Percentiles rank a stretch among this genome's conserved stretches.
Conservation (phyloP, 768 basidiomycete species). For the Amanita inopinata region DNA sequence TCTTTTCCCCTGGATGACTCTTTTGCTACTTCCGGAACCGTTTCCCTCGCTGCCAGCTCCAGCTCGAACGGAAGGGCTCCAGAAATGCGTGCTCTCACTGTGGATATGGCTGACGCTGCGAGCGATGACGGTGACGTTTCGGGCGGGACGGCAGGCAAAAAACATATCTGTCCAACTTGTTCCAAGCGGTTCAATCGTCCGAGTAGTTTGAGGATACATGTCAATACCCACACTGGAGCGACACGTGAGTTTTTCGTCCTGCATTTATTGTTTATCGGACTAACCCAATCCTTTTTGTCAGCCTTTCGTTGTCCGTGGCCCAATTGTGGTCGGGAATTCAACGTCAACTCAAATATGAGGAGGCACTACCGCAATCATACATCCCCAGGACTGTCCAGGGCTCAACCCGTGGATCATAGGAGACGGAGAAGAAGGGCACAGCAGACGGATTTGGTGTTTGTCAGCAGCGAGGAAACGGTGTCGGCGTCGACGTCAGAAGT, state of each 20-base stretch:
- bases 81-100: not conserved
- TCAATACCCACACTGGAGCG: slow-evolving; percentile 60
- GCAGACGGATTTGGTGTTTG: slow-evolving; percentile 11
- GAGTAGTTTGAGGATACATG: slow-evolving; percentile 55
- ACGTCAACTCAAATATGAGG: slow-evolving; percentile 81
- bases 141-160: slow-evolving; percentile 24
- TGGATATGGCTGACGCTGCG: slow-evolving; percentile 2
- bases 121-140: slow-evolving; percentile 8
- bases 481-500: not conserved
- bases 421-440: slow-evolving; percentile 15
- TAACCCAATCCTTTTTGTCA: slow-evolving; percentile 16
- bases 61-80: not conserved
- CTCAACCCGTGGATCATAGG: slow-evolving; percentile 19
- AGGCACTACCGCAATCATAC: slow-evolving; percentile 67
- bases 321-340: slow-evolving; percentile 68
- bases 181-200: slow-evolving; percentile 61
- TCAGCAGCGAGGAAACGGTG: slow-evolving; percentile 3
- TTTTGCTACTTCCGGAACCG: not conserved
- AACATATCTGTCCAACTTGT: slow-evolving; percentile 45
- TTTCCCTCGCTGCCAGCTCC: not conserved
- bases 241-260: slow-evolving; percentile 39
- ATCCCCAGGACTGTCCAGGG: slow-evolving; percentile 22
- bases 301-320: slow-evolving; percentile 71
- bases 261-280: not conserved
- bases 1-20: slow-evolving; percentile 7